phyloP scores from a whole-genome alignment of 164 flowering plant species.

The Dillenia suffruticosa region DNA sequence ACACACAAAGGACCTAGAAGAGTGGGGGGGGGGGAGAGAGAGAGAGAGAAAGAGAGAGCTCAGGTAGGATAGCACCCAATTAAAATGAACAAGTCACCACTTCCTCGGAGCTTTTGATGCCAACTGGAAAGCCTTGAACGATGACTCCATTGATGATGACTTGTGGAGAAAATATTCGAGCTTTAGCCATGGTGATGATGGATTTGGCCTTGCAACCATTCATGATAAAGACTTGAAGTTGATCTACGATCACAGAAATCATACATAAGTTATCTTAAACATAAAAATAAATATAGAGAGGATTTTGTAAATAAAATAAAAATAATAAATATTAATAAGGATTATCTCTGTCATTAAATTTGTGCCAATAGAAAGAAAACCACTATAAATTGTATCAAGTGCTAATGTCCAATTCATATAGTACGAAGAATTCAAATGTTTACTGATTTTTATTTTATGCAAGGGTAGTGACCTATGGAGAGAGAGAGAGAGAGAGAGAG shows the following conservation, averaged over 20 bases:
- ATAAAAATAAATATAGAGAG: background rate
- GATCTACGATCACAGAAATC: slow-evolving; percentile 3
- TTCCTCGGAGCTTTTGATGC: background rate
- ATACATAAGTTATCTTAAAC: background rate
- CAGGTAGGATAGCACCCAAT: slow-evolving; percentile 75
- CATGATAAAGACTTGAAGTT: slow-evolving; percentile 4
- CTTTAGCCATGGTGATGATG: background rate
- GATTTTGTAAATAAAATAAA: background rate
- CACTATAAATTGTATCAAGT: too few species aligned
- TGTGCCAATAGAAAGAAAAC: background rate
- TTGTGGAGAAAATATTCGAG: slow-evolving; percentile 3
- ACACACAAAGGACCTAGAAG: background rate
- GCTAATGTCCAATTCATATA: too few species aligned
- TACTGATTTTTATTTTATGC: too few species aligned
- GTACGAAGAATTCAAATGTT: too few species aligned
- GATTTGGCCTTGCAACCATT: background rate
- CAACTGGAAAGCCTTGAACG: background rate
- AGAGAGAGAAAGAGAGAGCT: slow-evolving; percentile 34
- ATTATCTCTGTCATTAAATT: background rate
- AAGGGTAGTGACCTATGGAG: background rate
- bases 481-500: background rate
- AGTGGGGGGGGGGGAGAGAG: background rate
- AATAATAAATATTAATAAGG: background rate
- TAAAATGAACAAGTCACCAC: slow-evolving; percentile 13
- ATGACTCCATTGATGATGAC: background rate